Evolutionary conservation across 2,329 filamentous ascomycete species (phyloP), one percentile per base, ranked within the genome.

Genomic region (Stagonosporopsis chrysanthemi): DNA sequence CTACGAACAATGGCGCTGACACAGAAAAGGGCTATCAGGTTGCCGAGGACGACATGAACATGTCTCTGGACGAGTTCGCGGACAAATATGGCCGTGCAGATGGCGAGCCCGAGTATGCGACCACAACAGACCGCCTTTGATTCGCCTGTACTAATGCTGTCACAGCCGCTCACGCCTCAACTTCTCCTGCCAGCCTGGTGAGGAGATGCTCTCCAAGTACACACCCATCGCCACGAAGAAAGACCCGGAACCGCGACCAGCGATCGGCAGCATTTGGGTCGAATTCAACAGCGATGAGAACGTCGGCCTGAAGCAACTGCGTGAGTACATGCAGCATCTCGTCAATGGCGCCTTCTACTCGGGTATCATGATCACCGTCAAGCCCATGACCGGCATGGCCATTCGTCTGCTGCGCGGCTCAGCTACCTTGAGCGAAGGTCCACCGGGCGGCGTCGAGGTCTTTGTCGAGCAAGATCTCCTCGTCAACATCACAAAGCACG

Each of bases 401-500:
- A 59, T 74, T 50, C 69, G 72, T 42, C 64, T 74, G 23, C 60
- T 76, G 49, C 74, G 73, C 53, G 70, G 69, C 59, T 64, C 70
- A 1, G 54, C 67, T 4, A 59, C 57, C 38, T 60, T 74, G 43
- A 66, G 60, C 35, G 72, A 73, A 28, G 71, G 71, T 0, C 87
- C 94, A 76, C 96, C 96, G 81, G 90, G 90, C 52, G 87, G 90
- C 72, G 91, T 97, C 72, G 95, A 99, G 82, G 91, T 92, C 75
- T 99, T 99, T 81, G 86, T 94, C 69, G 95, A 98, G 82, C 90
- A 95, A 76, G 95, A 99, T 79, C 80, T 99, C 69, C 84, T 98
- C 58, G 93, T 99, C 78, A 99, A 99, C 80, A 98, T 99, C 78
- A 98, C 94, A 58, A 91, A 93, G 77, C 95, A 99, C 81, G 94